Percentiles rank a stretch among this genome's conserved stretches.
Conservation (phyloP, 1,139 yeast genomes). For the Candida glucosophila region DNA sequence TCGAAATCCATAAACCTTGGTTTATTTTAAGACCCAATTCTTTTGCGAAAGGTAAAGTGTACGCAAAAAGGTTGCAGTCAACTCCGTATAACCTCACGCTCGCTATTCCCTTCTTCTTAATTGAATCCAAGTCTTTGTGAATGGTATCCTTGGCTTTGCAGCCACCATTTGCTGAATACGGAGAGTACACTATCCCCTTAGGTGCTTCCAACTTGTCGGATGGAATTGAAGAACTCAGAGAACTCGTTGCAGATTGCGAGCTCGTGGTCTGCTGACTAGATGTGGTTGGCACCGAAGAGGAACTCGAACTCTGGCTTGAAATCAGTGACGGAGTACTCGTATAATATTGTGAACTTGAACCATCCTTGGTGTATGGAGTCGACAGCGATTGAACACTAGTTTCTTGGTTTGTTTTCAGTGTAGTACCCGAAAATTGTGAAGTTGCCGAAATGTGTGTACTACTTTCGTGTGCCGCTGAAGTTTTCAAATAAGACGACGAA, state of each 20-base stretch:
- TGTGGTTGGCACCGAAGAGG: slow-evolving; percentile 1
- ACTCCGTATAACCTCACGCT: slow-evolving; percentile 75
- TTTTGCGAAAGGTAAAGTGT: slow-evolving; percentile 56
- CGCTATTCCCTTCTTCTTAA: slow-evolving; percentile 52
- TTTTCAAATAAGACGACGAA: slow-evolving; percentile 9
- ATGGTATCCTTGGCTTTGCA: slow-evolving; percentile 58
- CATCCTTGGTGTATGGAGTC: slow-evolving; percentile 5
- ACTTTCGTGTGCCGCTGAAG: slow-evolving; percentile 3
- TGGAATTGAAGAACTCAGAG: slow-evolving; percentile 9
- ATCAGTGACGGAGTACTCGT: too few relatives aligned
- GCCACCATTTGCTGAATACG: slow-evolving; percentile 57
- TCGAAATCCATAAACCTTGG: slow-evolving; percentile 79
- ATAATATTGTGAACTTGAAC: slow-evolving; percentile 2
- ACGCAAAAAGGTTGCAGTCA: slow-evolving; percentile 65
- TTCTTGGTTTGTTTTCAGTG: slow-evolving; percentile 1
- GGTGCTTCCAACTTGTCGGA: too few relatives aligned
- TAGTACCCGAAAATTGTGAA: too few relatives aligned
- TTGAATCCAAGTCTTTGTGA: slow-evolving; percentile 47
- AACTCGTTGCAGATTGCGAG: slow-evolving; percentile 6
- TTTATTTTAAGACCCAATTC: slow-evolving; percentile 61
- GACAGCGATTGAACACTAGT: slow-evolving; percentile 6
- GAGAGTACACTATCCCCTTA: slow-evolving; percentile 64
- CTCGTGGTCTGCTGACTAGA: slow-evolving; percentile 1
- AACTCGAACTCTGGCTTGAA: slow-evolving; percentile 4
- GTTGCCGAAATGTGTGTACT: too few relatives aligned